phyloP scores from a whole-genome alignment of 2,329 filamentous ascomycete genomes.

The Ascocoryne sarcoides region DNA sequence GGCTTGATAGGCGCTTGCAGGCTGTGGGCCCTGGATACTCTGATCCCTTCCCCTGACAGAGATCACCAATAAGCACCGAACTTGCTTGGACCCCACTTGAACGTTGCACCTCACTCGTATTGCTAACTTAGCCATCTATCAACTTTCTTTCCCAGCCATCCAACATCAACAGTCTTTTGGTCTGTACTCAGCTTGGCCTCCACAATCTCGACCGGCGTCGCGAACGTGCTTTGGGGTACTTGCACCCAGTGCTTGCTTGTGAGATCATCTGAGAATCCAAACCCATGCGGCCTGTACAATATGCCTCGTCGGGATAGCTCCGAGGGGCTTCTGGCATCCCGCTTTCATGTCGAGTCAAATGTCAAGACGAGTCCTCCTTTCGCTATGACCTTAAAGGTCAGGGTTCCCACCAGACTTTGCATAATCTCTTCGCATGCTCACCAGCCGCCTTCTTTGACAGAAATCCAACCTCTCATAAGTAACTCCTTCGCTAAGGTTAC shows the following conservation, averaged over 20 bases:
- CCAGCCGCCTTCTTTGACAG: slow-evolving; percentile 19
- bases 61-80: not conserved
- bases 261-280: too few relatives aligned
- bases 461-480: slow-evolving; percentile 23
- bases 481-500: slow-evolving; percentile 40
- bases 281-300: not conserved
- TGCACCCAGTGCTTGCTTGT: too few relatives aligned
- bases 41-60: not conserved
- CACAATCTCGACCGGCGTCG: too few relatives aligned
- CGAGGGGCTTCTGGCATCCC: not conserved
- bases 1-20: not conserved
- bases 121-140: too few relatives aligned
- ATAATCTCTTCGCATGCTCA: slow-evolving; percentile 14
- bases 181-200: too few relatives aligned
- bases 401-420: too few relatives aligned
- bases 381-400: too few relatives aligned
- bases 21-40: not conserved
- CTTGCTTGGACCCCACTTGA: not conserved
- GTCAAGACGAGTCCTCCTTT: too few relatives aligned
- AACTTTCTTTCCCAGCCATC: too few relatives aligned
- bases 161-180: too few relatives aligned
- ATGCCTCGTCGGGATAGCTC: not conserved
- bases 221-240: too few relatives aligned
- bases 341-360: not conserved
- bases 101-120: slow-evolving; percentile 1